phyloP scores from a whole-genome alignment of 1,284 basidiomycete species.

The Ceratobasidium sp. region DNA sequence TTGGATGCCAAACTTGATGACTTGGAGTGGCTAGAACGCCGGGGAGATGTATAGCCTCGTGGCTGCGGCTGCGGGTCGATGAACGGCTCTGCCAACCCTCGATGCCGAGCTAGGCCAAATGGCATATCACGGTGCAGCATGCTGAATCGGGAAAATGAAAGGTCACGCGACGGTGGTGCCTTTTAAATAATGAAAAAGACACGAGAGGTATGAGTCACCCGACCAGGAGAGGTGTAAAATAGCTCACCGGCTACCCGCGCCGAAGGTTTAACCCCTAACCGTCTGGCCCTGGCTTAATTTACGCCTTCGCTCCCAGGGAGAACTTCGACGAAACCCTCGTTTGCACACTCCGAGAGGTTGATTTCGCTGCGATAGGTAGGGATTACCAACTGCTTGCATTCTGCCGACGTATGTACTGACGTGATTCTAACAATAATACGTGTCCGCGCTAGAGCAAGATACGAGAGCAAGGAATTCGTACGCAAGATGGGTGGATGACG shows the following conservation, averaged over 20 bases:
- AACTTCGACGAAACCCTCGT: too few relatives aligned
- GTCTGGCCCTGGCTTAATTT: too few relatives aligned
- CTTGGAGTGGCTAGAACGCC: background rate
- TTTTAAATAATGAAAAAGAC: background rate
- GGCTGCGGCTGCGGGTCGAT: background rate
- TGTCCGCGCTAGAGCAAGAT: too few relatives aligned
- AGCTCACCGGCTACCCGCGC: background rate
- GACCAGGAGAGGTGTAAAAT: too few relatives aligned
- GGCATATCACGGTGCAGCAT: constrained; percentile 24
- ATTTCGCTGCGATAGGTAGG: background rate
- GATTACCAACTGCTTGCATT: too few relatives aligned
- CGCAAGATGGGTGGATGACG: background rate
- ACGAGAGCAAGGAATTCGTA: too few relatives aligned
- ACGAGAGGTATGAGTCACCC: too few relatives aligned
- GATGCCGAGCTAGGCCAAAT: constrained; percentile 26
- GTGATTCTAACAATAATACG: too few relatives aligned
- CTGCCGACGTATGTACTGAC: too few relatives aligned
- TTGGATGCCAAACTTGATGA: background rate
- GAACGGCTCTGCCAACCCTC: background rate
- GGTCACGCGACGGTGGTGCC: background rate
- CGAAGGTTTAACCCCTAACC: too few relatives aligned
- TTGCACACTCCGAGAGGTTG: background rate
- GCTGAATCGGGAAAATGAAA: background rate
- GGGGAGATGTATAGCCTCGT: background rate
- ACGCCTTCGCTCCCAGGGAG: too few relatives aligned